Evolutionary conservation across 352 stramenopile genomes (phyloP), one percentile per base, ranked within the genome.

Genomic region (Thraustochytrium striatum): DNA sequence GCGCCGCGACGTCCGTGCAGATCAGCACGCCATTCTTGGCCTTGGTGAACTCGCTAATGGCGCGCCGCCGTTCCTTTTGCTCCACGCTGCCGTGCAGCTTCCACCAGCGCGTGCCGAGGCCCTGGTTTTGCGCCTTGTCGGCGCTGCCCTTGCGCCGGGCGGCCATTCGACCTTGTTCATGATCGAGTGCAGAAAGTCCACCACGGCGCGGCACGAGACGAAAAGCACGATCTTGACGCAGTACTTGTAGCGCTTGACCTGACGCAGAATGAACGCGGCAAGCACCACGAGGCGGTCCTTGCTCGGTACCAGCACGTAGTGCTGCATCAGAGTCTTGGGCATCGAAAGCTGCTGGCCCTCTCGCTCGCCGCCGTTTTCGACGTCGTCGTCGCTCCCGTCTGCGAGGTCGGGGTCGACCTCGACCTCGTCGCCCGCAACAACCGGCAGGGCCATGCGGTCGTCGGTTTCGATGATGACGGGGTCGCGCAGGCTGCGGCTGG

Each of bases 41-140:
- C 57, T 85, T 81, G 55, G 81, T 86, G 82, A 95, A 96, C 36
- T 84, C 72, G 47, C 85, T 82, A 57, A 93, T 86, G 8, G 87
- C 89, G n/a, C 84, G 52, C 33, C 85, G 82, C 57, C 91, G 83
- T 83, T 93, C 84, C 3, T 72, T 61, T 69, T 95, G 91, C 81
- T 91, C 88, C 62, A 98, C 94, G 79, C 97, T 98, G 61, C 95
- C 96, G 83, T 99, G 96, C 38, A 99, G 85, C 16, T 87, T 88
- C 78, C 92, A 94, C 50, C 94, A 84, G 25, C 84, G 75, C 9
- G 86, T 86, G 33, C 87, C 79, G 8, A 72, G 73, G 3, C 90
- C 90, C 82, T 91, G 91, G 11, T 93, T 70, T 21, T 70, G 72
- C 3, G 59, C 83, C 19, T 83, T 81, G 13, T 82, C 81, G 13